These are phyloP conservation scores for Pogostemon cablin DNA, from an alignment of 257 asterid species.

Conservation along the genomic window DNA sequence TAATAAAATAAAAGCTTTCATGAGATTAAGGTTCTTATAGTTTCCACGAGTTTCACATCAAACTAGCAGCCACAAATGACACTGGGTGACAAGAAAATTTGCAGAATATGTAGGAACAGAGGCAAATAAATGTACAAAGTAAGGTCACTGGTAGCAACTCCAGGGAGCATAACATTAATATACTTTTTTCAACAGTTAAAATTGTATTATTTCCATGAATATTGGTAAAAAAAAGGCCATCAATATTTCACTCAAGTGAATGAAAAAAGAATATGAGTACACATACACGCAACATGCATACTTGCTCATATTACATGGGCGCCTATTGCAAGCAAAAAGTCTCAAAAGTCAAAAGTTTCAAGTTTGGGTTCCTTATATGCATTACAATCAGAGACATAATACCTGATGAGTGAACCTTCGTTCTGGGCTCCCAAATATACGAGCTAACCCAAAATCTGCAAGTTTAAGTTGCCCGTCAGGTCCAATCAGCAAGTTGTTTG, in stretches of 20 bases:
- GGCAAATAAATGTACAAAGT: not conserved
- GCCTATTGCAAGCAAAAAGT: conserved; percentile 20
- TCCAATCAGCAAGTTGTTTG: conserved; percentile 94
- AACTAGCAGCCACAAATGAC: conserved; percentile 23
- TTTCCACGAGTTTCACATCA: not conserved
- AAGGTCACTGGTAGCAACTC: not conserved
- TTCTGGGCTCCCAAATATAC: conserved; percentile 94
- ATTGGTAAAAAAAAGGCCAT: conserved; percentile 6
- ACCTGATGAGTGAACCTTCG: conserved; percentile 98
- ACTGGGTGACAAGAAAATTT: conserved; percentile 2
- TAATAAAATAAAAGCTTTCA: not conserved
- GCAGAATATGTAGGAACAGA: conserved; percentile 11
- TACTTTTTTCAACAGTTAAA: not conserved
- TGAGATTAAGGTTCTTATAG: not conserved
- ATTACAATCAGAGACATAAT: conserved; percentile 29
- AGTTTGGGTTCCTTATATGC: not conserved
- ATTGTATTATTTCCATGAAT: not conserved
- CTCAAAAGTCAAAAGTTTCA: not conserved
- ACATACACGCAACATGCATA: not conserved
- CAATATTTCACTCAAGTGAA: not conserved
- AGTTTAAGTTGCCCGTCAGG: conserved; percentile 89
- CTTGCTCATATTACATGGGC: not conserved
- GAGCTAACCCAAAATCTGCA: conserved; percentile 98
- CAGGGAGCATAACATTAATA: not conserved
- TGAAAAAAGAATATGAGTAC: conserved; percentile 4